Evolutionary conservation across 2,329 filamentous ascomycete genomes (phyloP).

Genomic region (Lecanicillium sp.): DNA sequence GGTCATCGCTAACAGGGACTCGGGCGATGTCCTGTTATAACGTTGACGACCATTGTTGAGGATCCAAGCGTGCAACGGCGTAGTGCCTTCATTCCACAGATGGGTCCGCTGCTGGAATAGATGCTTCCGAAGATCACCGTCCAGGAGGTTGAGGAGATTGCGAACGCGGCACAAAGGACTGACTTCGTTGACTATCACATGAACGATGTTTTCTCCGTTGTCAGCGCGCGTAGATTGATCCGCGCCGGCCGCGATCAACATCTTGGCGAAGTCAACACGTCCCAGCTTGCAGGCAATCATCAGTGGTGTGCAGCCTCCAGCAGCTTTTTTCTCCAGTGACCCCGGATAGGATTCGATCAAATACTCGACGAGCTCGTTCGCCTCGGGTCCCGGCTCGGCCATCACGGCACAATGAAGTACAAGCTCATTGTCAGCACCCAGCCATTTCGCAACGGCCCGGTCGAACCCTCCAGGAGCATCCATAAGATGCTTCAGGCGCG

Average conservation of each 20-base stretch:
- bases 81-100: conserved; percentile 45
- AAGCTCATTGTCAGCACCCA: conserved; percentile 53
- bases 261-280: conserved; percentile 47
- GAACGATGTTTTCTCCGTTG: conserved; percentile 61
- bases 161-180: conserved; percentile 33
- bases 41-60: conserved; percentile 10
- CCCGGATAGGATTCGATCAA: conserved; percentile 57
- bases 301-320: conserved; percentile 58
- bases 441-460: conserved; percentile 55
- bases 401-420: conserved; percentile 62
- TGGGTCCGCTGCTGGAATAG: conserved; percentile 55
- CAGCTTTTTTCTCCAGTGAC: conserved; percentile 55
- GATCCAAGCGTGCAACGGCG: conserved; percentile 59
- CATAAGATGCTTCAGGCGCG: conserved; percentile 55
- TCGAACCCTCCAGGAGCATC: conserved; percentile 58
- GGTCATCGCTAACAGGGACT: conserved; percentile 34
- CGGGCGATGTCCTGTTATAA: conserved; percentile 8
- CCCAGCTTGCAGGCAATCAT: conserved; percentile 57
- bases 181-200: conserved; percentile 41
- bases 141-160: conserved; percentile 51
- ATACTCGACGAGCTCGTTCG: conserved; percentile 56
- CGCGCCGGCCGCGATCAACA: conserved; percentile 62
- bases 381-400: conserved; percentile 32
- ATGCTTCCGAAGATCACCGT: conserved; percentile 47
- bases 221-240: conserved; percentile 60